phyloP scores from a whole-genome alignment of 306 rosid species.

The Vigna trinervia region DNA sequence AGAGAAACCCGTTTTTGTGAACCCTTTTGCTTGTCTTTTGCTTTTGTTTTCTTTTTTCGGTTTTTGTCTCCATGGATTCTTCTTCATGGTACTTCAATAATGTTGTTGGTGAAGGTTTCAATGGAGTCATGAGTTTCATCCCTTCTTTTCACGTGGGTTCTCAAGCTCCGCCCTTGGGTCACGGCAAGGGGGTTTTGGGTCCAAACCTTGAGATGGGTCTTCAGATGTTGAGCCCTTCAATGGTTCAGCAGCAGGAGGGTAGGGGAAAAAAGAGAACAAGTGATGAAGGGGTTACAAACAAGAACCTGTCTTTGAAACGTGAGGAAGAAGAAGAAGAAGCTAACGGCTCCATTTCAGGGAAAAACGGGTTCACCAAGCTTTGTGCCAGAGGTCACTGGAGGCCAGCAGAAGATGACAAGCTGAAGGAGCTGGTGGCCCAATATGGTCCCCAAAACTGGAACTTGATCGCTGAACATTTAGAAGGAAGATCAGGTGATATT shows the following conservation, averaged over 20 bases:
- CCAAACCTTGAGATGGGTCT: conserved; percentile 49
- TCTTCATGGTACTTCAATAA: conserved; percentile 45
- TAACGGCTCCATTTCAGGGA: conserved; percentile 39
- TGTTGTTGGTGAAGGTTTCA: conserved; percentile 38
- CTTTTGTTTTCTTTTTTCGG: not conserved
- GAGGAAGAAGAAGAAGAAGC: conserved; percentile 54
- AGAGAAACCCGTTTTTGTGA: not conserved
- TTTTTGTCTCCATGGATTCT: conserved; percentile 44
- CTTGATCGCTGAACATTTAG: conserved; percentile 76
- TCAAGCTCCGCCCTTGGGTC: conserved; percentile 29
- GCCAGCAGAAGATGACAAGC: conserved; percentile 85
- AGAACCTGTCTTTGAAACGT: conserved; percentile 46
- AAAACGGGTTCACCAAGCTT: conserved; percentile 53
- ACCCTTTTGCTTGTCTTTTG: not conserved
- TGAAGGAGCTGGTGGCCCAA: conserved; percentile 80
- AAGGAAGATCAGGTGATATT: conserved; percentile 88
- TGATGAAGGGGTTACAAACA: conserved; percentile 32
- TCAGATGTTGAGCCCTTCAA: conserved; percentile 49
- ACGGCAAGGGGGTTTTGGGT: not conserved
- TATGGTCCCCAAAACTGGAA: conserved; percentile 97
- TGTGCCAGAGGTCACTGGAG: conserved; percentile 98
- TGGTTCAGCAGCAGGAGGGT: conserved; percentile 30
- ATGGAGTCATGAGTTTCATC: conserved; percentile 43
- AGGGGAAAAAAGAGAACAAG: conserved; percentile 29
- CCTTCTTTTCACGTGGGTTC: conserved; percentile 35